Percentiles rank a stretch among this genome's conserved stretches.
phyloP scores from a whole-genome alignment of 2,329 filamentous ascomycete species.

The Xylaria sp. region DNA sequence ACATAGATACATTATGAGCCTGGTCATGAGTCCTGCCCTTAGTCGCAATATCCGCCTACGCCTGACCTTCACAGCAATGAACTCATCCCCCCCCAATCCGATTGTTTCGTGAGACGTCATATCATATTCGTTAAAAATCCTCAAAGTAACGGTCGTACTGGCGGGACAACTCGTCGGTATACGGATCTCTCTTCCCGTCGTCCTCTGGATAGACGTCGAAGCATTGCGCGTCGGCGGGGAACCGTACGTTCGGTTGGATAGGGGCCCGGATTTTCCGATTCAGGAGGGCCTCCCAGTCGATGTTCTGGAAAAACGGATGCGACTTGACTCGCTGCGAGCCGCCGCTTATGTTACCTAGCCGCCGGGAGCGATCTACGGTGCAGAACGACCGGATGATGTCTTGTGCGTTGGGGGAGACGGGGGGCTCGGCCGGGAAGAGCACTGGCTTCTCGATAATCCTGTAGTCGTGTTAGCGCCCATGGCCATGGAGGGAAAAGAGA shows the following conservation, averaged over 20 bases:
- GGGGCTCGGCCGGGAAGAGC: slow-evolving; percentile 69
- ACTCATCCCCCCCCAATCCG: not conserved
- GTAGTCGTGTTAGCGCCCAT: slow-evolving; percentile 20
- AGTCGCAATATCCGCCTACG: not conserved
- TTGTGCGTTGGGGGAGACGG: slow-evolving; percentile 68
- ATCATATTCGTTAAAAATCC: slow-evolving; percentile 59
- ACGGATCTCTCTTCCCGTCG: slow-evolving; percentile 64
- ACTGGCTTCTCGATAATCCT: slow-evolving; percentile 81
- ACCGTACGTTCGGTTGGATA: slow-evolving; percentile 74
- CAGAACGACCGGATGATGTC: slow-evolving; percentile 77
- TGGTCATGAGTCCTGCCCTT: not conserved
- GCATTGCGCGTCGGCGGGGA: slow-evolving; percentile 75
- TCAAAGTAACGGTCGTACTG: slow-evolving; percentile 73
- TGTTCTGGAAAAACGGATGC: slow-evolving; percentile 73
- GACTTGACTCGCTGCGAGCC: slow-evolving; percentile 72
- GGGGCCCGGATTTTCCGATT: slow-evolving; percentile 67
- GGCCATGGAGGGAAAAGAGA: not conserved
- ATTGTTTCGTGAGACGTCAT: not conserved
- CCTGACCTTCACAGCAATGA: not conserved
- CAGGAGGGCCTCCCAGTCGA: slow-evolving; percentile 75
- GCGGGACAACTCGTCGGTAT: slow-evolving; percentile 68
- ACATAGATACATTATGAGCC: not conserved
- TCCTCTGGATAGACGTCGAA: slow-evolving; percentile 85
- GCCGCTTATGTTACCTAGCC: slow-evolving; percentile 77
- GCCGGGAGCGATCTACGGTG: slow-evolving; percentile 75